Conservation (phyloP, 2,329 filamentous ascomycete species). For the Coleophoma cylindrospora region DNA sequence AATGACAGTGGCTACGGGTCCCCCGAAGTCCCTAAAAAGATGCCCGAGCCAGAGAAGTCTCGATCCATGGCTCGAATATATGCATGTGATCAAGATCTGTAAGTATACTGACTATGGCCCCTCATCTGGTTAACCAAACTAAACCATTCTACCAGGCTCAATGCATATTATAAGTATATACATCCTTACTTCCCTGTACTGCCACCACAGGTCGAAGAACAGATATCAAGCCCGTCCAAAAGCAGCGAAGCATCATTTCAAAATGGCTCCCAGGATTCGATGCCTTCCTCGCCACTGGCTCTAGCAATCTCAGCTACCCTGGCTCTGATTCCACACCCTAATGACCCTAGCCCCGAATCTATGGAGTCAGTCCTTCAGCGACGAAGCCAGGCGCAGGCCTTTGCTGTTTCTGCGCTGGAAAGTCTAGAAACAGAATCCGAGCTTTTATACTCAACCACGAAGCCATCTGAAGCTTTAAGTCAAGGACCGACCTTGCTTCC, state of each 20-base stretch:
- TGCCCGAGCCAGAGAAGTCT: conserved; percentile 6
- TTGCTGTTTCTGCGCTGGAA: conserved; percentile 41
- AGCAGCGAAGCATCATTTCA: too few relatives aligned
- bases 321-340: conserved; percentile 39
- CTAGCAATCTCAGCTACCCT: conserved; percentile 44
- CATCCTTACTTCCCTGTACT: conserved; percentile 46
- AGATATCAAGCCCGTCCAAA: too few relatives aligned
- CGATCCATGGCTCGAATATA: conserved; percentile 14
- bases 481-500: conserved; percentile 15
- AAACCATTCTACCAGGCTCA: conserved; percentile 26
- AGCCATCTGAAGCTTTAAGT: conserved; percentile 39
- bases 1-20: conserved; percentile 11
- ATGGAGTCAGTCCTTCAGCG: conserved; percentile 37
- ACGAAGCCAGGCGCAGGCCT: conserved; percentile 41
- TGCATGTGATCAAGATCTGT: conserved; percentile 21
- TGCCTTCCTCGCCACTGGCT: conserved; percentile 37
- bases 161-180: conserved; percentile 47
- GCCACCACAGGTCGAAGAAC: conserved; percentile 30
- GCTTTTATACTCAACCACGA: conserved; percentile 37
- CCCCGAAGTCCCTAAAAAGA: conserved; percentile 9
- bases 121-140: too few relatives aligned
- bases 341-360: conserved; percentile 20
- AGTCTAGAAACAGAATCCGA: conserved; percentile 43
- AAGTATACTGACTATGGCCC: not conserved
- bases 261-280: conserved; percentile 16